Evolutionary conservation across 164 flowering plant genomes (phyloP).

Genomic region (Magnolia kwangsiensis): DNA sequence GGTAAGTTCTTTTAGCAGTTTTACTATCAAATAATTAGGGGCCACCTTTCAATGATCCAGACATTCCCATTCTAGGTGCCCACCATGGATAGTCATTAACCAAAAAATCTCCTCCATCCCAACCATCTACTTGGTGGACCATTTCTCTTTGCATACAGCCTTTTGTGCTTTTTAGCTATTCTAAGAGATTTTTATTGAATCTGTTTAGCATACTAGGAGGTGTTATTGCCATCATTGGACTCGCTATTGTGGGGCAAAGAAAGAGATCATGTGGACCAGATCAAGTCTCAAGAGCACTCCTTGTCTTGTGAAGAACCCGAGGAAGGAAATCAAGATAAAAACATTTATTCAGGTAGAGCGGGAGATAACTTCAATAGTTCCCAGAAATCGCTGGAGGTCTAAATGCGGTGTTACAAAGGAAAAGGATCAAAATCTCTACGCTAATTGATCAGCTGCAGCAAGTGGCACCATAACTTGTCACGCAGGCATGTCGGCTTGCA

Average conservation of each 20-base stretch:
- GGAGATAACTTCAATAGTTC: not conserved
- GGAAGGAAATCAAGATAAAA: slow-evolving; percentile 12
- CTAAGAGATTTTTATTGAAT: not conserved
- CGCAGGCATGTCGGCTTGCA: no score
- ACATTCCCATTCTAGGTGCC: not conserved
- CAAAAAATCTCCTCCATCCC: no score
- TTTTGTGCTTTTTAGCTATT: no score
- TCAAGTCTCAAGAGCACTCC: slow-evolving; percentile 19
- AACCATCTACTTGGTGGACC: no score
- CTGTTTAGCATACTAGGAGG: slow-evolving; percentile 63
- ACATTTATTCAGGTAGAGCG: not conserved
- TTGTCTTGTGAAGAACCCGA: slow-evolving; percentile 15
- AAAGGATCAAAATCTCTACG: no score
- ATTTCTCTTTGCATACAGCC: no score
- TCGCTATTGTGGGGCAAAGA: slow-evolving; percentile 84
- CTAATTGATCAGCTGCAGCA: no score
- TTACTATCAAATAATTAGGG: not conserved
- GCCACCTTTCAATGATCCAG: not conserved
- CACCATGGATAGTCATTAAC: not conserved
- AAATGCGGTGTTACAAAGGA: no score
- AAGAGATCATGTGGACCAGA: slow-evolving; percentile 30
- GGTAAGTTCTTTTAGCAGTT: slow-evolving; percentile 30
- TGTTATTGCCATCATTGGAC: slow-evolving; percentile 52
- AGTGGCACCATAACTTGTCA: no score
- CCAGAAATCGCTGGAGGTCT: no score